A percentile compares a stretch with the other conserved stretches of the same genome.
phyloP scores from a whole-genome alignment of 148 eudicot genomes.

The Nyssa sinensis region DNA sequence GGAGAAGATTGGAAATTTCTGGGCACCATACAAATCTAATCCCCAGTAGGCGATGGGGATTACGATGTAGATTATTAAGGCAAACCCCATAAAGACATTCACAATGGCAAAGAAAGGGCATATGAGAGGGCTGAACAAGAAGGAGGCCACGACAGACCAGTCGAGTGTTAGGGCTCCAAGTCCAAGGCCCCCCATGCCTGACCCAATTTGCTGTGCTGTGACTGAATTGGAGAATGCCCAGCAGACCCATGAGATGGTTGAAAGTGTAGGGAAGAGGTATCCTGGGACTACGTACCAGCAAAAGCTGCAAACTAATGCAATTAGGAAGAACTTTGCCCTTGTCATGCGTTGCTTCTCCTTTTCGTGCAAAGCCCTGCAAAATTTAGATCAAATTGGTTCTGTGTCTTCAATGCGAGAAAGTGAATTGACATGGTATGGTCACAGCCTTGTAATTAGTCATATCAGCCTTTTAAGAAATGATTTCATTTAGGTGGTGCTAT shows the following conservation, averaged over 20 bases:
- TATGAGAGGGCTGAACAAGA: constrained; percentile 74
- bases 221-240: constrained; percentile 81
- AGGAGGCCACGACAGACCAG: constrained; percentile 83
- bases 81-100: constrained; percentile 62
- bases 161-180: constrained; percentile 78
- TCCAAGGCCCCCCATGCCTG: constrained; percentile 87
- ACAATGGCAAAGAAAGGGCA: constrained; percentile 82
- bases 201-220: constrained; percentile 88
- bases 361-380: constrained; percentile 82
- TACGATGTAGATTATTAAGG: constrained; percentile 59
- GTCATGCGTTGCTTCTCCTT: constrained; percentile 64
- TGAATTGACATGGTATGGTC: no score
- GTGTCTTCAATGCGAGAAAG: no score
- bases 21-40: constrained; percentile 63
- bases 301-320: constrained; percentile 73
- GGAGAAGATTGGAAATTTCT: constrained; percentile 76
- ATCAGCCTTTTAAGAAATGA: no score
- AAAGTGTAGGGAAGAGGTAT: constrained; percentile 72
- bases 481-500: no score
- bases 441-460: no score
- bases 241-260: constrained; percentile 86
- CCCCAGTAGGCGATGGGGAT: constrained; percentile 87
- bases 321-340: constrained; percentile 77
- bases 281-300: constrained; percentile 78
- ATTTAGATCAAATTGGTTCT: neutral